Base-by-base conservation (phyloP, 1,284 basidiomycete genomes). In the Phylloboletellus chloephorus region DNA sequence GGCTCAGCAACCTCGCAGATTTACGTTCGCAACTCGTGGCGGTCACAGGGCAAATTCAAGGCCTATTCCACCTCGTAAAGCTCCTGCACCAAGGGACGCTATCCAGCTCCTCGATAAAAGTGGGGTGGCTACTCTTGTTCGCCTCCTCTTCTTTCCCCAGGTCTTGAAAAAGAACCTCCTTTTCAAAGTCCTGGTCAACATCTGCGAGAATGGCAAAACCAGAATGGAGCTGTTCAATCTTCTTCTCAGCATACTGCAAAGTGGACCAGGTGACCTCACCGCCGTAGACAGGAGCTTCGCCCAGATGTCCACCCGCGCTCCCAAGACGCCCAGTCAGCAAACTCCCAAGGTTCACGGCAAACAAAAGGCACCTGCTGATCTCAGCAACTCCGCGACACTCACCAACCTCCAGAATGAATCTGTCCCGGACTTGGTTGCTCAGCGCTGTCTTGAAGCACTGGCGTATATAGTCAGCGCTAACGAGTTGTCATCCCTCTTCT, bases 111-210 rank as follows among this genome's bases (percentile, higher is more conserved):
- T 99, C 25, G 96, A 99, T 63, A 95, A 91, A 58, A 67, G 79
- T 13, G 91, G 93, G 5, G 79, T 98, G 35, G 88, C 94, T 1
- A 83, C 89, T 16, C 79, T 98, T 6, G 82, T 98, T 23, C 84
- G 95, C 23, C 76, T 98, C 7, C 78, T 99, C 15, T 98, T 98
- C 75, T 97, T 94, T 75, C 96, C 95, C 5, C 88, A 97, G 53
- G 83, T 93, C 29, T 71, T 91, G 47, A 83, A 82, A 65, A 90
- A 92, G 67, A 86, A 79, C 28, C 69, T 87, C 16, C 73, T 99
- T 15, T 88, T 92, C 66, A 88, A 88, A 60, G 87, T 98, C 2
- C 79, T 99, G 20, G 84, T 90, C 49, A 95, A 98, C 60, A 73
- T 99, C 4, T 98, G 93, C 64, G 93, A 98, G 67, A 98, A 99